Percentiles rank a stretch among this genome's conserved stretches.
phyloP scores from a whole-genome alignment of 768 basidiomycete genomes.

The Tricholoma matsutake region DNA sequence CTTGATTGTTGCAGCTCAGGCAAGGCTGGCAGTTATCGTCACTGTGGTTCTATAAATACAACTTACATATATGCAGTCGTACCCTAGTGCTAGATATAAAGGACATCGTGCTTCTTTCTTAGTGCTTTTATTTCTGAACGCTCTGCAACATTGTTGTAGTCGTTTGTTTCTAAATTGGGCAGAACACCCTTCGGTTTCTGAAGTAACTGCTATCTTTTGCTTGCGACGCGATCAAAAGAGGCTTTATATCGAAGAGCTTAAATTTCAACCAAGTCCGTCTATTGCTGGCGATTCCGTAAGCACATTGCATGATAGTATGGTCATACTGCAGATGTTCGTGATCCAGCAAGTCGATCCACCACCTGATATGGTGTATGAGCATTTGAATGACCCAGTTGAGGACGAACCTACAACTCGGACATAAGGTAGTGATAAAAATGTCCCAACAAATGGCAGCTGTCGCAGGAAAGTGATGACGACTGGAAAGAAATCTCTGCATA shows the following conservation, averaged over 20 bases:
- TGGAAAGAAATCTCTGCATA: slow-evolving; percentile 92
- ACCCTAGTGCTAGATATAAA: no score
- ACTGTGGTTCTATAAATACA: background rate
- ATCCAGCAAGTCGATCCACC: slow-evolving; percentile 77
- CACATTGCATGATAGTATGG: slow-evolving; percentile 14
- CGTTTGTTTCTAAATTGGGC: no score
- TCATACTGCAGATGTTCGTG: slow-evolving; percentile 70
- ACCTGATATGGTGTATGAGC: slow-evolving; percentile 39
- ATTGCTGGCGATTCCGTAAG: slow-evolving; percentile 9
- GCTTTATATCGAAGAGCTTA: background rate
- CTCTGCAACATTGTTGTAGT: no score
- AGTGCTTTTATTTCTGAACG: no score
- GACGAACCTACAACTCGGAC: slow-evolving; percentile 68
- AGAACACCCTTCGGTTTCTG: no score
- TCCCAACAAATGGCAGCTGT: slow-evolving; percentile 91
- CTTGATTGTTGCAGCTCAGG: background rate
- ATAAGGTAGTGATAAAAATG: slow-evolving; percentile 81
- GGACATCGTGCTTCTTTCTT: no score
- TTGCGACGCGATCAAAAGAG: background rate
- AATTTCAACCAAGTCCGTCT: slow-evolving; percentile 5
- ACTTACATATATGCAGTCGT: background rate
- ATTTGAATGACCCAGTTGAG: background rate
- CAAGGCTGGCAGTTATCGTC: background rate
- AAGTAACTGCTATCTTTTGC: background rate
- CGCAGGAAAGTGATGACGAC: slow-evolving; percentile 96